Percentiles rank a stretch among this genome's conserved stretches.
phyloP scores from a whole-genome alignment of 23 red algal genomes.

The Gracilaria domingensis region DNA sequence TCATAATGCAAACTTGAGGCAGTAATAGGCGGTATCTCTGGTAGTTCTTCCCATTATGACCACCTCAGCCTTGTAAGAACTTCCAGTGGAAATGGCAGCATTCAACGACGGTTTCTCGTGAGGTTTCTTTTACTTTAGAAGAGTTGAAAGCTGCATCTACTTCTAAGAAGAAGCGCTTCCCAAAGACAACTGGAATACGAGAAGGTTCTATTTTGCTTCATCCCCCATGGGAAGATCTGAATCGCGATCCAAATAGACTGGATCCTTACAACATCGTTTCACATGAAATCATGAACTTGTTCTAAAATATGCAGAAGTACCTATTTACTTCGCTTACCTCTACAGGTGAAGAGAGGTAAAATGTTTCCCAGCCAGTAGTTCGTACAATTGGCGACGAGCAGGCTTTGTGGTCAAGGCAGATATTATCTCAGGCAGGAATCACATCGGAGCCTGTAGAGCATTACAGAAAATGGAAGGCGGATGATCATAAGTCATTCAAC shows the following conservation, averaged over 20 bases:
- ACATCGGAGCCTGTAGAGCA: background rate
- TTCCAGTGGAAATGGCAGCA: background rate
- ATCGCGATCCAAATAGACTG: background rate
- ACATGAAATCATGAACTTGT: slow-evolving; percentile 38
- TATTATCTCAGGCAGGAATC: background rate
- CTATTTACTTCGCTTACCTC: background rate
- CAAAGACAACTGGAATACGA: background rate
- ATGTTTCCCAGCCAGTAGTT: background rate
- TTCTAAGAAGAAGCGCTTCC: background rate
- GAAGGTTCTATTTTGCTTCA: background rate
- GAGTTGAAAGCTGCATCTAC: background rate
- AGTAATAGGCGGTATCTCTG: background rate
- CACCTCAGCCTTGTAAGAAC: background rate
- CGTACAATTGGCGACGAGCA: background rate
- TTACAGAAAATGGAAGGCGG: slow-evolving; percentile 26
- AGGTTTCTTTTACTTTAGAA: too few relatives aligned
- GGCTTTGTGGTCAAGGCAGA: background rate
- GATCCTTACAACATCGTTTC: background rate
- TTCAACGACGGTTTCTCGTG: background rate
- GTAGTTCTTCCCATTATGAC: background rate
- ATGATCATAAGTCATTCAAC: background rate
- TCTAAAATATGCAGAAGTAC: slow-evolving; percentile 32
- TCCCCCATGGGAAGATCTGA: background rate
- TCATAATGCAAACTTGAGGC: background rate
- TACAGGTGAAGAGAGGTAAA: background rate